Percentiles rank a stretch among this genome's conserved stretches.
Evolutionary conservation across 345 rosid species (phyloP).

Genomic region (Populus pruinosa): DNA sequence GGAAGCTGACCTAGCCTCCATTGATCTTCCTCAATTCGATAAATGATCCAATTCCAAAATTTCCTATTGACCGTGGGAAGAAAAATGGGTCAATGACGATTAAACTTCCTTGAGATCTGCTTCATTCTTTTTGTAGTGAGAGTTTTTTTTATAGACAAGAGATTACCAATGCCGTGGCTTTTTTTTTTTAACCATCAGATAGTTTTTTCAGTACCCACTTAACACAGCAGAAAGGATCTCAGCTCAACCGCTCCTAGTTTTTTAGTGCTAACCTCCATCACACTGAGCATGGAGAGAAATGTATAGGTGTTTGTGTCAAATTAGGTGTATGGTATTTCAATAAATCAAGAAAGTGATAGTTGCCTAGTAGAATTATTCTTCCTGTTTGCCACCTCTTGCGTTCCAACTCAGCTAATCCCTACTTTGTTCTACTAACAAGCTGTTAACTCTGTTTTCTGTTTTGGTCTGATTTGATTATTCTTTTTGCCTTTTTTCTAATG

Average conservation of each 20-base stretch:
- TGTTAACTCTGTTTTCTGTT: neutral
- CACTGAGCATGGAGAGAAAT: neutral
- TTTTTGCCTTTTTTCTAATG: neutral
- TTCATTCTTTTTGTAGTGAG: neutral
- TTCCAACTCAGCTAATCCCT: neutral
- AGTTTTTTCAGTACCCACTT: neutral
- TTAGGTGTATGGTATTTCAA: neutral
- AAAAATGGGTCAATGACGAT: neutral
- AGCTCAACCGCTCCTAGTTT: too few species aligned
- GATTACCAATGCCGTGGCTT: neutral
- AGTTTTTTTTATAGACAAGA: neutral
- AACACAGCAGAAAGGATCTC: neutral
- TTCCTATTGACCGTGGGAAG: neutral
- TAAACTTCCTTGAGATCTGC: neutral
- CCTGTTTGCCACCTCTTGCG: neutral
- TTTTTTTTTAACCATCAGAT: neutral
- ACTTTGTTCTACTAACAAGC: neutral
- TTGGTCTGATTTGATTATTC: neutral
- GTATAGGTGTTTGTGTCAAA: neutral
- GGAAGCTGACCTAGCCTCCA: neutral
- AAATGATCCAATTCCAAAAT: neutral
- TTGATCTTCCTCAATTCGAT: neutral
- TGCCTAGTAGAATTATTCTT: neutral
- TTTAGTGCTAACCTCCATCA: neutral
- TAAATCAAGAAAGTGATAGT: neutral